These are phyloP conservation scores for Bruguiera parviflora DNA, from an alignment of 345 rosid genomes.

Conservation along the genomic window DNA sequence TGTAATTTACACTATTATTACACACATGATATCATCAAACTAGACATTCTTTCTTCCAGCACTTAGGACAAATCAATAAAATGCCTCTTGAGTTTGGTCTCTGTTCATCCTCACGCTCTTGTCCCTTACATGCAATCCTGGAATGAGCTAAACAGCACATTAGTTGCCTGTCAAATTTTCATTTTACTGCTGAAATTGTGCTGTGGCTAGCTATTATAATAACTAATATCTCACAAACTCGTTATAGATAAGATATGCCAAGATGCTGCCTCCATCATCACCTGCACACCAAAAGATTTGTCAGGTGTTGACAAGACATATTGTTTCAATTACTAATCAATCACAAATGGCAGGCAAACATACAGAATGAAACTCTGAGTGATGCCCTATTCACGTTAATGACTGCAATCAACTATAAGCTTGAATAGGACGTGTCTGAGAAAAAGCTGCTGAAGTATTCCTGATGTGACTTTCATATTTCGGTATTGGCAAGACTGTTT, in stretches of 20 bases:
- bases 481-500: constrained; percentile 32
- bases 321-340: neutral
- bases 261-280: constrained; percentile 3
- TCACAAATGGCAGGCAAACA: neutral
- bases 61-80: neutral
- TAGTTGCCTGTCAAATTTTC: neutral
- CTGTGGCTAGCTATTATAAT: neutral
- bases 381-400: constrained; percentile 19
- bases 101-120: neutral
- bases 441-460: constrained; percentile 37
- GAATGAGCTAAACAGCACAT: too few relatives aligned
- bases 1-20: constrained; percentile 7
- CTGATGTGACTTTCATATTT: constrained; percentile 33
- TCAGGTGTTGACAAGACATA: neutral
- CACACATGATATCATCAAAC: neutral
- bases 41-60: neutral
- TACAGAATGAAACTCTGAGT: neutral
- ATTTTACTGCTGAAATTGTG: constrained; percentile 11
- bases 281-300: constrained; percentile 12
- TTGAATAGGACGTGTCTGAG: constrained; percentile 57
- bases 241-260: neutral
- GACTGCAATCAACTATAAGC: constrained; percentile 52
- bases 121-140: too few relatives aligned
- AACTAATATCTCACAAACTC: neutral
- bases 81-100: neutral